Evolutionary conservation across 2,329 filamentous ascomycete genomes (phyloP).

Genomic region (Sphaerulina populicola): DNA sequence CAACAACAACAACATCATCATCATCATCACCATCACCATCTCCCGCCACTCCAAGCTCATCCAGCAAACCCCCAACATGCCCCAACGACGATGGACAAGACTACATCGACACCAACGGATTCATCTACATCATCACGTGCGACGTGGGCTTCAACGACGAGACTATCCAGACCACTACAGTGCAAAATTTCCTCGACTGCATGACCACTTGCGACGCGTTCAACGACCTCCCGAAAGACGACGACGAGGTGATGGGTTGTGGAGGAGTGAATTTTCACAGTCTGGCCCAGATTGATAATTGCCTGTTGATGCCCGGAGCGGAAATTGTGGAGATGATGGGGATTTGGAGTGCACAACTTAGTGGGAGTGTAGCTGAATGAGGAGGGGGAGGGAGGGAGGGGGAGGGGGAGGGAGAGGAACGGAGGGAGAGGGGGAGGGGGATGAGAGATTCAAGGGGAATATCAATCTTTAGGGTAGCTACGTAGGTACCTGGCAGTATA

Average conservation of each 20-base stretch:
- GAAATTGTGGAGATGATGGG: slow-evolving; percentile 9
- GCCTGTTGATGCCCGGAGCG: slow-evolving; percentile 20
- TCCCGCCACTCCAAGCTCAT: slow-evolving; percentile 4
- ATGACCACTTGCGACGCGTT: slow-evolving; percentile 30
- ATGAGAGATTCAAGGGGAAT: too few species aligned
- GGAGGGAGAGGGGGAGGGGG: too few species aligned
- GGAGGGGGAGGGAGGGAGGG: too few species aligned
- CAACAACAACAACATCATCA: background rate
- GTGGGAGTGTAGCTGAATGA: too few species aligned
- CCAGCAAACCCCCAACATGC: slow-evolving; percentile 22
- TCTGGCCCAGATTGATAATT: slow-evolving; percentile 18
- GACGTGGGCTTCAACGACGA: slow-evolving; percentile 18
- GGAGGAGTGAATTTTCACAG: slow-evolving; percentile 24
- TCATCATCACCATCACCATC: background rate
- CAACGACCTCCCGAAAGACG: slow-evolving; percentile 14
- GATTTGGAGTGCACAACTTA: slow-evolving; percentile 17
- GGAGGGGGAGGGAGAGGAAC: too few species aligned
- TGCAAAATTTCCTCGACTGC: slow-evolving; percentile 22
- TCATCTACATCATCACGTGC: slow-evolving; percentile 26
- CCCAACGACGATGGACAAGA: slow-evolving; percentile 21
- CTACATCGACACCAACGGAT: slow-evolving; percentile 24
- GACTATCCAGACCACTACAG: slow-evolving; percentile 21
- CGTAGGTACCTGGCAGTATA: too few species aligned
- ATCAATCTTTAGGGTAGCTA: too few species aligned
- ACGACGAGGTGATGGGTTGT: slow-evolving; percentile 13